phyloP scores from a whole-genome alignment of 345 rosid species.

The Turritis glabra region DNA sequence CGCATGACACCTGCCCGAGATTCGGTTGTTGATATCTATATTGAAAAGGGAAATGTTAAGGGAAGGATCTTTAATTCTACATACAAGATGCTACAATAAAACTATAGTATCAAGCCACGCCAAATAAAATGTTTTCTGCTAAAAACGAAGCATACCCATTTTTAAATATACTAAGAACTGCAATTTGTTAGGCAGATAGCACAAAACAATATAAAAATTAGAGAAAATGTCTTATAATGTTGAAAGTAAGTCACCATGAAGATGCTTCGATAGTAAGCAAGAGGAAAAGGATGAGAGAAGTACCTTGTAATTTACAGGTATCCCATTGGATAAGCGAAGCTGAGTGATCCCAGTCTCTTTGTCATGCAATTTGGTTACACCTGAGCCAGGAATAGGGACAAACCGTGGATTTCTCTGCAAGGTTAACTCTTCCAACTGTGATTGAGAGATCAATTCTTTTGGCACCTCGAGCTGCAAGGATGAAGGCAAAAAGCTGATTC shows the following conservation, averaged over 20 bases:
- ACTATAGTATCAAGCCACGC: conserved; percentile 1
- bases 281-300: not conserved
- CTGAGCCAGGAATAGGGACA: conserved; percentile 53
- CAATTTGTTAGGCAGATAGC: conserved; percentile 13
- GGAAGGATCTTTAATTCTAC: not conserved
- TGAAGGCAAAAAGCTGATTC: conserved; percentile 23
- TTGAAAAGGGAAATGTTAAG: conserved; percentile 9
- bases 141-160: not conserved
- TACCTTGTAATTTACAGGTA: conserved; percentile 88
- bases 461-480: conserved; percentile 96
- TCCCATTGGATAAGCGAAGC: conserved; percentile 88
- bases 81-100: not conserved
- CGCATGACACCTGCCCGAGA: conserved; percentile 97
- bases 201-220: not conserved
- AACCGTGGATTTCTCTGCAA: conserved; percentile 66
- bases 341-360: conserved; percentile 87
- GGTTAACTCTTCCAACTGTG: conserved; percentile 69
- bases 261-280: conserved; percentile 15
- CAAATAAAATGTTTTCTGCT: not conserved
- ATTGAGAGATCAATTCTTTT: conserved; percentile 70
- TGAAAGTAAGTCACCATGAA: conserved; percentile 14
- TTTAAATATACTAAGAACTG: not conserved
- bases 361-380: conserved; percentile 65
- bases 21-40: conserved; percentile 75
- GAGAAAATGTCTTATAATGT: conserved; percentile 11